Percentiles rank a stretch among this genome's conserved stretches.
These are phyloP conservation scores for Trichophyton rubrum DNA, from an alignment of 2,329 filamentous ascomycete genomes.

Conservation along the genomic window DNA sequence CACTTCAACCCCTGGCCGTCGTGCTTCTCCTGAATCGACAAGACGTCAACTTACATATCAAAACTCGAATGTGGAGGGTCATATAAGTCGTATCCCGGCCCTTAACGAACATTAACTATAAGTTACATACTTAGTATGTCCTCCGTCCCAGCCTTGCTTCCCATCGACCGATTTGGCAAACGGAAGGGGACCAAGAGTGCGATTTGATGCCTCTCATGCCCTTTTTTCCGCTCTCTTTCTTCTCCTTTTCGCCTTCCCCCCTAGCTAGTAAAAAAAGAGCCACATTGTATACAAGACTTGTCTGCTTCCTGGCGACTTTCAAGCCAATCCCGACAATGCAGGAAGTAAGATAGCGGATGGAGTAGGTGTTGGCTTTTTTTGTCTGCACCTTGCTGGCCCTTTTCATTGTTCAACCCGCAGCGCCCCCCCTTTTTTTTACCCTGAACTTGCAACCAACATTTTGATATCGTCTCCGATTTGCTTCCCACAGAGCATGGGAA, in stretches of 20 bases:
- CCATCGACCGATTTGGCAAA: slow-evolving; percentile 1
- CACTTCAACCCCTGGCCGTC: background rate
- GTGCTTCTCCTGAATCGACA: background rate
- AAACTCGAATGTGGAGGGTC: background rate
- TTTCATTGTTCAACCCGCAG: background rate
- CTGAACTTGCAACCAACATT: background rate
- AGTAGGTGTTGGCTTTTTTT: background rate
- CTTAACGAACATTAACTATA: background rate
- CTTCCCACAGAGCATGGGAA: background rate
- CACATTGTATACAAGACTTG: too few species aligned
- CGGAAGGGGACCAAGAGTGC: background rate
- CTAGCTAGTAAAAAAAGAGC: too few species aligned
- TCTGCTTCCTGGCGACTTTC: background rate
- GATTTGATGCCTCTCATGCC: background rate
- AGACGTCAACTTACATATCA: background rate
- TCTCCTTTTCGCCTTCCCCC: too few species aligned
- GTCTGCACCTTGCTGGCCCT: background rate
- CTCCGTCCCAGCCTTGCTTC: background rate
- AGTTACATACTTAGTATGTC: background rate
- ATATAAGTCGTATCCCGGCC: background rate
- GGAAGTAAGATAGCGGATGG: background rate
- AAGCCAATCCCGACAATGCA: background rate
- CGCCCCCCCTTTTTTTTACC: background rate
- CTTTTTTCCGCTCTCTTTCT: too few species aligned
- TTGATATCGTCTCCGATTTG: background rate